Base-by-base conservation (phyloP, 768 basidiomycete genomes). In the Leccinum broughii region DNA sequence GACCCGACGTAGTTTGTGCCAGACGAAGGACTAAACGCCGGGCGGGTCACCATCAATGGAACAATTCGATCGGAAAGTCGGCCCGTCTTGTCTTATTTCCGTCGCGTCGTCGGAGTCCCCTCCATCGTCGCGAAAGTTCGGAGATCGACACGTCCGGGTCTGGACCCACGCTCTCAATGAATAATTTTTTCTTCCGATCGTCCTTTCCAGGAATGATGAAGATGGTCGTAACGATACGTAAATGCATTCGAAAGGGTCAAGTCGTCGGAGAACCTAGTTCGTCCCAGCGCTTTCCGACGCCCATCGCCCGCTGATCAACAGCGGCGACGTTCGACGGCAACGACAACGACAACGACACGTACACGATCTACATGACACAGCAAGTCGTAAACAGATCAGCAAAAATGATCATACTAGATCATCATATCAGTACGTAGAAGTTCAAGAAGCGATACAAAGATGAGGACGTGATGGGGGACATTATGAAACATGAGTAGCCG, bases 361-460 rank as follows among this genome's bases (percentile, higher is more conserved):
- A 20, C 20, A 46, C 44, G 44, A 46, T 46, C 44, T 46, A 46
- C 44, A 20, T 46, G 20, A 46, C 44, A 46, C 44, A 46, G 11
- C 44, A 46, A 46, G 44, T 20, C 44, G 17, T 39, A 57, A 48
- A 59, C 53, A 60, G 30, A 59, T 51, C 53, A 35, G 41, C 34
- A 46, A 11, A 20, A 20, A 46, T 10, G 10, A 46, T 46, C 44
- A 46, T 46, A 11, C 44, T 11, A 46, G 44, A 46, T 46, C 44
- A 46, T 46, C 44, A 46, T 11, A 46, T 46, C 44, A 20, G 9
- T 46, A 44, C 41, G 44, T 46, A 46, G 44, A 46, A 20, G 20
- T 46, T n/a, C n/a, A 13, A 20, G 44, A 46, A 46, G 44, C 44
- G n/a, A 20, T 11, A 20, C n/a, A 20, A 46, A 20, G 20, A 20